A percentile compares a stretch with the other conserved stretches of the same genome.
Evolutionary conservation across 768 basidiomycete species (phyloP).

Genomic region (Pisolithus sp.): DNA sequence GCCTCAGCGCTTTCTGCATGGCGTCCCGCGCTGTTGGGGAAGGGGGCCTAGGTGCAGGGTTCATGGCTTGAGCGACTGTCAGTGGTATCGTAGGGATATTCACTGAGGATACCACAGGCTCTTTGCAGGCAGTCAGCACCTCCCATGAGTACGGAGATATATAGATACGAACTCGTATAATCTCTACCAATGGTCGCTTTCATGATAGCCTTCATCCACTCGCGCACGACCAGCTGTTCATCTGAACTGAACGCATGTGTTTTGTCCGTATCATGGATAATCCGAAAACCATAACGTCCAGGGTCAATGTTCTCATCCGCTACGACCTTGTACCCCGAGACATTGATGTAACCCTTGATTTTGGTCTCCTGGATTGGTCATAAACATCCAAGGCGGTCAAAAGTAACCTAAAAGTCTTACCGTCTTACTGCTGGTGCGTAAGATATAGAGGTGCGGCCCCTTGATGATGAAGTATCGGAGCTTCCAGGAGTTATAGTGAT

Average conservation of each 20-base stretch:
- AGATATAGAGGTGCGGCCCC: constrained; percentile 83
- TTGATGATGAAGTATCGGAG: constrained; percentile 86
- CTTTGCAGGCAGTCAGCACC: constrained; percentile 33
- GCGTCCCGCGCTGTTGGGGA: constrained; percentile 84
- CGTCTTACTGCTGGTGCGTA: constrained; percentile 66
- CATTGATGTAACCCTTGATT: constrained; percentile 94
- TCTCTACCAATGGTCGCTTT: constrained; percentile 96
- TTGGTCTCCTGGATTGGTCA: constrained; percentile 63
- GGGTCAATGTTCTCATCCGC: constrained; percentile 90
- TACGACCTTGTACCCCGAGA: constrained; percentile 86
- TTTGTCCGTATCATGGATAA: constrained; percentile 84
- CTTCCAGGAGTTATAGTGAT: constrained; percentile 92
- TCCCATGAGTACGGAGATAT: neutral
- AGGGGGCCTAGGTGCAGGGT: constrained; percentile 90
- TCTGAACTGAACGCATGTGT: constrained; percentile 89
- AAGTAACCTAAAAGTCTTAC: constrained; percentile 5
- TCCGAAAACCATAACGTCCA: constrained; percentile 91
- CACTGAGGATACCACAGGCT: constrained; percentile 91
- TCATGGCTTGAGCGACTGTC: constrained; percentile 93
- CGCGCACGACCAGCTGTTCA: constrained; percentile 77
- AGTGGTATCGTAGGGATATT: constrained; percentile 96
- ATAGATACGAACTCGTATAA: constrained; percentile 66
- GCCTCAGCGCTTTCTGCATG: constrained; percentile 77
- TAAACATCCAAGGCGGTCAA: neutral
- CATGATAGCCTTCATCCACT: constrained; percentile 99